Evolutionary conservation across 805 yeast species (phyloP).

Genomic region (Grigorovia transvaalensis): DNA sequence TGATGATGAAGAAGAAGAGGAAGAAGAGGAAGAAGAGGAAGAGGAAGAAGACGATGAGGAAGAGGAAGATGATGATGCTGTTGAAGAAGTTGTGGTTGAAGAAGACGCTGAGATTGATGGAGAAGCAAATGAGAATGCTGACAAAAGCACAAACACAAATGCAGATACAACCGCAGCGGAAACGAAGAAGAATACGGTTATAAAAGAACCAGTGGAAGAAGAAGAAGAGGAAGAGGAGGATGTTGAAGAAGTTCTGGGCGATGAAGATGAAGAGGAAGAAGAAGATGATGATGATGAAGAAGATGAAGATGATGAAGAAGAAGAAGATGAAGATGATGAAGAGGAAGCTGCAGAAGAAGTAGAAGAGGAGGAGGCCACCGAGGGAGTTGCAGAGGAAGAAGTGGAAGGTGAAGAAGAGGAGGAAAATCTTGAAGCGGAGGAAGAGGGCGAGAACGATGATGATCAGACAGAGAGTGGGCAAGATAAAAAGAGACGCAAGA

Average conservation of each 20-base stretch:
- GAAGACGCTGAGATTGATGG: conserved; percentile 31
- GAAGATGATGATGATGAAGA: conserved; percentile 9
- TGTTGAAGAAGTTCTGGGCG: conserved; percentile 13
- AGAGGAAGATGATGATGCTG: conserved; percentile 38
- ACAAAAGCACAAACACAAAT: neutral
- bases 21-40: conserved; percentile 48
- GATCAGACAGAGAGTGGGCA: neutral
- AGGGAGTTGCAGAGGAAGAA: conserved; percentile 8
- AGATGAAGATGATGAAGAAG: conserved; percentile 9
- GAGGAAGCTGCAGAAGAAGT: neutral
- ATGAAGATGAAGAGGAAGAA: conserved; percentile 12
- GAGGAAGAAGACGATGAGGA: conserved; percentile 40
- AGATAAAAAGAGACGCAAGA: conserved; percentile 14
- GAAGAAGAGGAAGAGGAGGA: conserved; percentile 20
- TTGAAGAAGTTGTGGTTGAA: conserved; percentile 17
- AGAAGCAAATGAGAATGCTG: conserved; percentile 34
- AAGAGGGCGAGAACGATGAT: conserved; percentile 1
- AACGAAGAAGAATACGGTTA: too few species aligned
- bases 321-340: conserved; percentile 3
- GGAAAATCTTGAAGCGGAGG: conserved; percentile 7
- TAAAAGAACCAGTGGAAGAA: too few species aligned
- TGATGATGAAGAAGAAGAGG: conserved; percentile 55
- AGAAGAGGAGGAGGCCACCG: conserved; percentile 8
- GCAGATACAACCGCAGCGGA: too few species aligned
- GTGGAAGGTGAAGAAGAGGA: conserved; percentile 5